phyloP scores from a whole-genome alignment of 208 protist species.

The Leishmania gerbilli region DNA sequence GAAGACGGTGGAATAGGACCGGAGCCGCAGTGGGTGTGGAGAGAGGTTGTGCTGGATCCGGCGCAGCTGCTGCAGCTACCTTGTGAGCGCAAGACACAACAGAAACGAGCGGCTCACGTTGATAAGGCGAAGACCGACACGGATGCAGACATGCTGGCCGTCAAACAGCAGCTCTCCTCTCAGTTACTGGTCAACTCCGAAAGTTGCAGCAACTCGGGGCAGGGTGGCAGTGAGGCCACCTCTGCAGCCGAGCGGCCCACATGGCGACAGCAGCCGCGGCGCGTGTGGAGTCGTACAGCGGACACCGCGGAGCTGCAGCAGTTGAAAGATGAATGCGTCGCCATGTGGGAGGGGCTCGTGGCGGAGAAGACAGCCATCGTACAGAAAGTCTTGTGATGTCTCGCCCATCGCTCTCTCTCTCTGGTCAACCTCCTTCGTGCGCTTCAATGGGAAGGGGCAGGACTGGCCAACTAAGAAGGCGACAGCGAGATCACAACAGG shows the following conservation, averaged over 20 bases:
- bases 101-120: background rate
- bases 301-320: slow-evolving; percentile 13
- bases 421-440: background rate
- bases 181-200: background rate
- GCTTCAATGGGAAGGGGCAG: background rate
- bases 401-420: background rate
- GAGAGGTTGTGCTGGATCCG: slow-evolving; percentile 12
- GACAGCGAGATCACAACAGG: background rate
- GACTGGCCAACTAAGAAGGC: background rate
- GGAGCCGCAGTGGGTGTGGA: slow-evolving; percentile 18
- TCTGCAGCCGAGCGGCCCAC: background rate
- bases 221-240: background rate
- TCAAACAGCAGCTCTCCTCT: background rate
- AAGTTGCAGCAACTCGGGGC: background rate
- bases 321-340: slow-evolving; percentile 3
- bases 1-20: background rate
- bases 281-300: slow-evolving; percentile 14
- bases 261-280: slow-evolving; percentile 11
- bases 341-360: slow-evolving; percentile 7
- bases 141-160: background rate
- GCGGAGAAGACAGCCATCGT: slow-evolving; percentile 10
- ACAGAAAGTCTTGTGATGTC: background rate
- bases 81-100: too few relatives aligned
- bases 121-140: background rate
- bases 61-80: slow-evolving; percentile 9